Evolutionary conservation across 495 filamentous ascomycete species (phyloP).

Genomic region (Aspergillus nidulans): DNA sequence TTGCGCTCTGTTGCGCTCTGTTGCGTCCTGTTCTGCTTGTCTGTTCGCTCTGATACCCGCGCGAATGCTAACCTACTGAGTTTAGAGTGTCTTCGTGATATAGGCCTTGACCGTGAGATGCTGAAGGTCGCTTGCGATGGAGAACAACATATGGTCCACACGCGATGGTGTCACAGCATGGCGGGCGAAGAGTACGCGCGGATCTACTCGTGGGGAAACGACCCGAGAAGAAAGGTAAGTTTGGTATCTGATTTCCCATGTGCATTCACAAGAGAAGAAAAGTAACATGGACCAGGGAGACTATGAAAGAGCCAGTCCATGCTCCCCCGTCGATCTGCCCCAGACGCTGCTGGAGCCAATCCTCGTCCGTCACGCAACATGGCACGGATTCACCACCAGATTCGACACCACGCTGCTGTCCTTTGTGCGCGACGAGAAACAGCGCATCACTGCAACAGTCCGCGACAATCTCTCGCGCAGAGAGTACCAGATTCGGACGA

Average conservation of each 20-base stretch:
- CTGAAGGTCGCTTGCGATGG: slow-evolving; percentile 30
- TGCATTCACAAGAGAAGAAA: background rate
- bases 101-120: slow-evolving; percentile 48
- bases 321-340: slow-evolving; percentile 43
- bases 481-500: background rate
- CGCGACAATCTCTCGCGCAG: background rate
- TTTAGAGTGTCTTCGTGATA: slow-evolving; percentile 52
- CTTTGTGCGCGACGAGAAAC: background rate
- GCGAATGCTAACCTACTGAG: too few species aligned
- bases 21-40: too few species aligned
- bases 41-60: background rate
- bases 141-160: slow-evolving; percentile 43
- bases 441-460: background rate
- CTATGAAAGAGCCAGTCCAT: slow-evolving; percentile 49
- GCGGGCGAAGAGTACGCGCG: slow-evolving; percentile 51
- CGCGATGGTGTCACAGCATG: slow-evolving; percentile 51
- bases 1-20: too few species aligned
- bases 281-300: too few species aligned
- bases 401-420: slow-evolving; percentile 32
- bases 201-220: slow-evolving; percentile 49
- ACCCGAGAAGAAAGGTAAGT: slow-evolving; percentile 37
- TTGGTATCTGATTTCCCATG: background rate
- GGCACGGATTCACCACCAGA: slow-evolving; percentile 37
- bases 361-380: slow-evolving; percentile 38
- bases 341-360: slow-evolving; percentile 52